Conservation (phyloP, 139 green algal genomes). For the Chloropicon primus region DNA sequence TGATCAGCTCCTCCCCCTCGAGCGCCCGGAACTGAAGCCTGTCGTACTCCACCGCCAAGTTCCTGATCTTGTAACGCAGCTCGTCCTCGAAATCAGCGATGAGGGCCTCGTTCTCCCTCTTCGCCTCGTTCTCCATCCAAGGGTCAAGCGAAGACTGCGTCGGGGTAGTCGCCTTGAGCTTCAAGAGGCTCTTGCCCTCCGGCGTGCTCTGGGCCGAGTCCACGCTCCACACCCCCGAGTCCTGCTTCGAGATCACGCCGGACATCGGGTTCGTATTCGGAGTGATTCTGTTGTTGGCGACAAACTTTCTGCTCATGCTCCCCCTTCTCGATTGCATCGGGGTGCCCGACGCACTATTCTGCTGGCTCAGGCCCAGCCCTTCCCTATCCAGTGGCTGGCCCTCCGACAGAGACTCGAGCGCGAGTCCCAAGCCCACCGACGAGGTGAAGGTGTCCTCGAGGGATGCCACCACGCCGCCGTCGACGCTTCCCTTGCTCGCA, state of each 20-base stretch:
- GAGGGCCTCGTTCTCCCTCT: neutral
- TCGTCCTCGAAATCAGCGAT: neutral
- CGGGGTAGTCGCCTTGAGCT: neutral
- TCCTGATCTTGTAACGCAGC: neutral
- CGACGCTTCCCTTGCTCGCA: no score
- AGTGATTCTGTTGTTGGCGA: neutral
- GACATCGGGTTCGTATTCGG: neutral
- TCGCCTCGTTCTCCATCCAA: neutral
- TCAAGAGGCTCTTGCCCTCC: neutral
- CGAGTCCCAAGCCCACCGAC: neutral
- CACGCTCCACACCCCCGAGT: neutral
- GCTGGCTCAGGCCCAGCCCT: no score
- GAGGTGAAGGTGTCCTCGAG: neutral
- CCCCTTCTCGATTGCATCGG: neutral
- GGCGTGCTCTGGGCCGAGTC: neutral
- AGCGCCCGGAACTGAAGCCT: neutral
- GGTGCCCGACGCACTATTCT: no score
- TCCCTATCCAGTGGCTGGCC: no score
- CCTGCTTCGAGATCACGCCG: neutral
- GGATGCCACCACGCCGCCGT: neutral
- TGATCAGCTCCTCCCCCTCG: neutral
- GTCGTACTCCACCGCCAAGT: neutral
- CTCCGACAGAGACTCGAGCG: neutral
- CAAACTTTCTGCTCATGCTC: neutral
- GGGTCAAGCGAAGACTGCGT: neutral